These are phyloP conservation scores for Paxillus ammoniavirescens DNA, from an alignment of 768 basidiomycete species.

Conservation along the genomic window DNA sequence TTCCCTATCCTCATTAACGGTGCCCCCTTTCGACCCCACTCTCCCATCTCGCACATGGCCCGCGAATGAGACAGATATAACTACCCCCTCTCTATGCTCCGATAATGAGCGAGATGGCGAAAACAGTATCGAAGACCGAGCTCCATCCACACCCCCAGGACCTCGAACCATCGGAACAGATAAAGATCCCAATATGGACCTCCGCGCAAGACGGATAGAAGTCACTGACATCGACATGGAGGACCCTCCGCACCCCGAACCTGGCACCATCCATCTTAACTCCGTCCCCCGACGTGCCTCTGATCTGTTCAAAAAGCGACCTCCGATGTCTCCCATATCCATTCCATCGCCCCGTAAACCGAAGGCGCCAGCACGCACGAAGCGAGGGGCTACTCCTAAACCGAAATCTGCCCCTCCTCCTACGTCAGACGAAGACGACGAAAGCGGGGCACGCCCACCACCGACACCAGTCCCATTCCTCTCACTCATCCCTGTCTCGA, in stretches of 20 bases:
- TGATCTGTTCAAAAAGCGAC: constrained; percentile 56
- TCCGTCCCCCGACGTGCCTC: constrained; percentile 17
- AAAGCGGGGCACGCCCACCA: constrained; percentile 14
- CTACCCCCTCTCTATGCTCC: constrained; percentile 73
- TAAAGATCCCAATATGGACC: not conserved
- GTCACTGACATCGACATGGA: constrained; percentile 40
- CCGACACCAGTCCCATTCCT: constrained; percentile 15
- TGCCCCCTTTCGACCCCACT: constrained; percentile 24
- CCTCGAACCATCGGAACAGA: constrained; percentile 20
- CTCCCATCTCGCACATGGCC: constrained; percentile 24
- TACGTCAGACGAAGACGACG: constrained; percentile 27
- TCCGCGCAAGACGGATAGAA: constrained; percentile 18
- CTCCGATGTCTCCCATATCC: constrained; percentile 65
- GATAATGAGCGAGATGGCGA: constrained; percentile 60
- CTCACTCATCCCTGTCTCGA: constrained; percentile 23
- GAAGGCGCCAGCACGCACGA: constrained; percentile 55
- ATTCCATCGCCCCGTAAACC: constrained; percentile 50
- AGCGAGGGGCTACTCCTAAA: constrained; percentile 31
- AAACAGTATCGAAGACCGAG: constrained; percentile 44
- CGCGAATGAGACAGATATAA: constrained; percentile 38
- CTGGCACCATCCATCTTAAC: constrained; percentile 4
- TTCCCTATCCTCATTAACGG: constrained; percentile 19
- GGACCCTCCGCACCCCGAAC: constrained; percentile 13
- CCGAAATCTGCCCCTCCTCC: constrained; percentile 14
- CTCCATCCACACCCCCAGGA: constrained; percentile 51